phyloP scores from a whole-genome alignment of 2,329 filamentous ascomycete genomes.

The Monascus ruber region DNA sequence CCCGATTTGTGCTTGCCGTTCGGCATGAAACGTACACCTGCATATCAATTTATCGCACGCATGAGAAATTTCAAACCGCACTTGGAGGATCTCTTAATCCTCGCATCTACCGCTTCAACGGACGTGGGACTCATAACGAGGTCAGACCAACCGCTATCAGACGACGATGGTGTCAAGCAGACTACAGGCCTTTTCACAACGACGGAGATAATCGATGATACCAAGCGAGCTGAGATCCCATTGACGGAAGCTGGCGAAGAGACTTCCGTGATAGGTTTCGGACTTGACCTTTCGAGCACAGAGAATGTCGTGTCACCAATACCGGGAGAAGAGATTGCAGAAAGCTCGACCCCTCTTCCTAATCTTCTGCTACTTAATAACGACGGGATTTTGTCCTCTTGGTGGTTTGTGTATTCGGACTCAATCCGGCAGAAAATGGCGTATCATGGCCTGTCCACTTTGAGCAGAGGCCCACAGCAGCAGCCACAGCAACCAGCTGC shows the following conservation, averaged over 20 bases:
- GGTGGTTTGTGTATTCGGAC: slow-evolving; percentile 88
- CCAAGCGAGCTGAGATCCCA: slow-evolving; percentile 69
- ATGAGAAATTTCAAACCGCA: slow-evolving; percentile 70
- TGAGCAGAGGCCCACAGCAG: slow-evolving; percentile 16
- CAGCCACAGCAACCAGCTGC: slow-evolving; percentile 10
- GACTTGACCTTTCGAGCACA: slow-evolving; percentile 71
- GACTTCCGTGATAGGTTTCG: slow-evolving; percentile 66
- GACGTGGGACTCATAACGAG: slow-evolving; percentile 71
- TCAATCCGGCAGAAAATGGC: slow-evolving; percentile 63
- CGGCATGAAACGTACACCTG: slow-evolving; percentile 51
- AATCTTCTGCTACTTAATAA: slow-evolving; percentile 78
- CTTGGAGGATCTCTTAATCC: slow-evolving; percentile 68
- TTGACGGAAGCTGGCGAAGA: slow-evolving; percentile 55
- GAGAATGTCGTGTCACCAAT: slow-evolving; percentile 71
- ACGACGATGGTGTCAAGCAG: slow-evolving; percentile 46
- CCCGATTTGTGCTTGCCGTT: slow-evolving; percentile 64
- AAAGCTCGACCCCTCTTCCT: slow-evolving; percentile 71
- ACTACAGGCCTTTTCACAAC: slow-evolving; percentile 58
- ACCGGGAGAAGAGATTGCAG: slow-evolving; percentile 62
- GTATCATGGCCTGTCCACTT: slow-evolving; percentile 57
- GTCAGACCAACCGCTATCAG: slow-evolving; percentile 56
- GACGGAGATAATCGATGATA: slow-evolving; percentile 48
- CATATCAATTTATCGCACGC: slow-evolving; percentile 67
- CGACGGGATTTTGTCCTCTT: slow-evolving; percentile 71
- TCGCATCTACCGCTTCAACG: slow-evolving; percentile 67